Conservation (phyloP, 129 eudicot species). For the Chrysanthemum lavandulifolium region DNA sequence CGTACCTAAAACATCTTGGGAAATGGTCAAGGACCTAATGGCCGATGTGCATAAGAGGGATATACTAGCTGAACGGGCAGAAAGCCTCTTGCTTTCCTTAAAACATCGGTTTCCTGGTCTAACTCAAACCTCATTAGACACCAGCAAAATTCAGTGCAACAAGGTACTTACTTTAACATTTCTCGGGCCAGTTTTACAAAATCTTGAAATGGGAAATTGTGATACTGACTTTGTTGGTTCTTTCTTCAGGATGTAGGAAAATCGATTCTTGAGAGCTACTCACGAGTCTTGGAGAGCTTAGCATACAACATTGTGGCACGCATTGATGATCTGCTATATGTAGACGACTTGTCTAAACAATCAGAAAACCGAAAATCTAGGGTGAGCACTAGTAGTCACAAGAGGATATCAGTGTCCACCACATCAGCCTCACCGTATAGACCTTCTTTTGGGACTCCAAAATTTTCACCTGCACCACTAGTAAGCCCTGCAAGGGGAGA, state of each 20-base stretch:
- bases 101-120: conserved; percentile 90
- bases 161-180: conserved; percentile 41
- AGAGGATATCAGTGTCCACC: conserved; percentile 53
- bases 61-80: conserved; percentile 92
- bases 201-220: neutral
- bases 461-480: conserved; percentile 58
- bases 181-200: neutral
- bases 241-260: conserved; percentile 81
- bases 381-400: conserved; percentile 56
- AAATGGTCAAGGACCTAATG: conserved; percentile 79
- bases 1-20: conserved; percentile 87
- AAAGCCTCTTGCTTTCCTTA: conserved; percentile 74
- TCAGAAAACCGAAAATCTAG: conserved; percentile 54
- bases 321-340: conserved; percentile 84
- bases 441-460: conserved; percentile 64
- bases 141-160: conserved; percentile 91
- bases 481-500: conserved; percentile 71
- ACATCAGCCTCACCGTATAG: conserved; percentile 63
- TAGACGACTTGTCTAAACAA: conserved; percentile 74
- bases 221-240: neutral
- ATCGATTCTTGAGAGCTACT: conserved; percentile 85
- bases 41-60: conserved; percentile 75
- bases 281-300: conserved; percentile 89
- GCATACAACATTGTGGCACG: conserved; percentile 84
- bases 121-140: conserved; percentile 83